Percentiles rank a stretch among this genome's conserved stretches.
These are phyloP conservation scores for Cladosporium halotolerans DNA, from an alignment of 2,329 filamentous ascomycete genomes.

Conservation along the genomic window DNA sequence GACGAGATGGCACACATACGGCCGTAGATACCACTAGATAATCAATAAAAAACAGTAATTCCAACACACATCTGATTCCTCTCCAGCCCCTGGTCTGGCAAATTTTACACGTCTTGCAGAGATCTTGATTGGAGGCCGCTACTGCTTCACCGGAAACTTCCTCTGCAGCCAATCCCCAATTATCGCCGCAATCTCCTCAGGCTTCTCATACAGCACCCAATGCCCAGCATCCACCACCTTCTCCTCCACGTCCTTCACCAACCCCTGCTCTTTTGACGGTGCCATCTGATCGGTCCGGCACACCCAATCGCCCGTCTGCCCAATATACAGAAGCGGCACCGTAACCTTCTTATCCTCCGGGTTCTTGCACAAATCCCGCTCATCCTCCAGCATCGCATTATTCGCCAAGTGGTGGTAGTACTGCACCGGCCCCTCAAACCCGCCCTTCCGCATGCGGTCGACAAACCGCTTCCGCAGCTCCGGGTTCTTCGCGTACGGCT, in stretches of 20 bases:
- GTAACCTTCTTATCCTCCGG: conserved; percentile 28
- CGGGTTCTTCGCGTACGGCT: conserved; percentile 29
- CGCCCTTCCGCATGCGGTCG: conserved; percentile 29
- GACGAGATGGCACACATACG: too few species aligned
- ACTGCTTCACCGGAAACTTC: conserved; percentile 10
- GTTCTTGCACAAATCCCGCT: conserved; percentile 18
- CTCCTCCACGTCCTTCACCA: conserved; percentile 30
- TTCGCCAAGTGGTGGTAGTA: conserved; percentile 32
- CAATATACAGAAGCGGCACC: conserved; percentile 35
- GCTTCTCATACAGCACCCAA: conserved; percentile 33
- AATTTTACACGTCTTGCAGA: too few species aligned
- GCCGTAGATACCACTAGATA: background rate
- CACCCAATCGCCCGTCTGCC: conserved; percentile 30
- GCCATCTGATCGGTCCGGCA: conserved; percentile 29
- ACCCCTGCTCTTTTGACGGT: conserved; percentile 19
- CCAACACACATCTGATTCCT: background rate
- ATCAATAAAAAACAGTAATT: background rate
- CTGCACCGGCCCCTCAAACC: conserved; percentile 32
- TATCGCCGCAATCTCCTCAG: conserved; percentile 23
- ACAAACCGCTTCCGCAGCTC: conserved; percentile 31
- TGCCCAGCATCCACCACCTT: conserved; percentile 31
- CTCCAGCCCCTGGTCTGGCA: background rate
- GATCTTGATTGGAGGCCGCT: too few species aligned
- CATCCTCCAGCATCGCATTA: conserved; percentile 26
- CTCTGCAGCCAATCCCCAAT: conserved; percentile 15